phyloP scores from a whole-genome alignment of 2,329 filamentous ascomycete species.

The Penicillium verrucosum region DNA sequence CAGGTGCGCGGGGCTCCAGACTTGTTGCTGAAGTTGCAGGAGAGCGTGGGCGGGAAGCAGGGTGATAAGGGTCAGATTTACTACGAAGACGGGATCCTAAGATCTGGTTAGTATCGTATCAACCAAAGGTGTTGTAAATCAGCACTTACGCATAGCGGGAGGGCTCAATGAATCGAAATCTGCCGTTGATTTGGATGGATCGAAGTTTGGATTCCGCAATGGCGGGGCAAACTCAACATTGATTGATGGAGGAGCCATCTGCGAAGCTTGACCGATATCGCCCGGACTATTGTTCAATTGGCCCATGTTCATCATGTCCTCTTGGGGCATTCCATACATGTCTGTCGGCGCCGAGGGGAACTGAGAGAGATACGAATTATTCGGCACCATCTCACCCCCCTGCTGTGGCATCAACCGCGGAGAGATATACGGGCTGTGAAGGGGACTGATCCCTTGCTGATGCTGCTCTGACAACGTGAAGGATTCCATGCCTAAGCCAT shows the following conservation, averaged over 20 bases:
- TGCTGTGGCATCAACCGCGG: slow-evolving; percentile 68
- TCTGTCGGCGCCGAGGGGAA: slow-evolving; percentile 50
- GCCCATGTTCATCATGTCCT: slow-evolving; percentile 49
- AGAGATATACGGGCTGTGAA: slow-evolving; percentile 69
- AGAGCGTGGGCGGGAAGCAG: slow-evolving; percentile 39
- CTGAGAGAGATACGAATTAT: slow-evolving; percentile 46
- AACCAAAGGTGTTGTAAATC: not conserved
- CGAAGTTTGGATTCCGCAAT: slow-evolving; percentile 63
- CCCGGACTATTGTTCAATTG: slow-evolving; percentile 45
- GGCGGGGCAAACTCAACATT: slow-evolving; percentile 89
- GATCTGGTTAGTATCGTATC: slow-evolving; percentile 15
- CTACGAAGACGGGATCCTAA: slow-evolving; percentile 55
- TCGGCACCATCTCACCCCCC: slow-evolving; percentile 57
- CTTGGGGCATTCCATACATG: slow-evolving; percentile 49
- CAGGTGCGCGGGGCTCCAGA: slow-evolving; percentile 31
- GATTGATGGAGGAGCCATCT: slow-evolving; percentile 90
- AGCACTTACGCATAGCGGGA: slow-evolving; percentile 56
- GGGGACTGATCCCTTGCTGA: slow-evolving; percentile 55
- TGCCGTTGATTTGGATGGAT: slow-evolving; percentile 60
- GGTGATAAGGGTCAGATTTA: slow-evolving; percentile 60
- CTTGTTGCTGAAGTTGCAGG: slow-evolving; percentile 30
- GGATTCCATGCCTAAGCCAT: slow-evolving; percentile 71
- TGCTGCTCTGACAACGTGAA: slow-evolving; percentile 74
- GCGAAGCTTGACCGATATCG: slow-evolving; percentile 65
- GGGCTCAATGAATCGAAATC: slow-evolving; percentile 80